Base-by-base conservation (phyloP, 2,329 filamentous ascomycete genomes). In the Ascosphaera pollenicola region DNA sequence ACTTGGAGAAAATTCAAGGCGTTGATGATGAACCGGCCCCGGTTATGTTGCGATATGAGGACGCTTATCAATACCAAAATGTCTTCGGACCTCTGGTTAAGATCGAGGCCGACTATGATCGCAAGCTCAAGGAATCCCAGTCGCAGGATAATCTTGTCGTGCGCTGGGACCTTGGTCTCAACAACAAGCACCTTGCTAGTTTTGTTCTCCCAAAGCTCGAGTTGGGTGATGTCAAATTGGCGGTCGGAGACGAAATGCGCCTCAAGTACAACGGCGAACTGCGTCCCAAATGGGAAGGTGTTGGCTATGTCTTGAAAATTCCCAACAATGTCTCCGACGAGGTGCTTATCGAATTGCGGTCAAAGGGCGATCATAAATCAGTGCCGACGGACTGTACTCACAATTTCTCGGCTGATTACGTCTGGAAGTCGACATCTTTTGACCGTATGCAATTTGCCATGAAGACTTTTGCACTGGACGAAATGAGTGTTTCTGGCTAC, bases 341-440 rank as follows among this genome's bases (percentile, higher is more conserved):
- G 56, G 89, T 98, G 39, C 91, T 80, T 8, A 78, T 98, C 46
- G 89, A 98, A 57, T 63, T 98, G 53, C 80, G 89, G 48, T 83
- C 89, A 51, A 87, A 89, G 45, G 85, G 83, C 44, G 92, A 92
- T 54, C 85, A 95, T 62, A 95, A 95, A 59, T 82, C 79, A 19
- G 82, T 95, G 1, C 89, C 89, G 0, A 93, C 83, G 0, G 87
- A 98, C 51, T 89, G 87, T 58, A 93, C 87, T 0, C 83, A 92
- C 60, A 93, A 94, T 58, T 98, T 98, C 60, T 93, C 84, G 13
- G 89, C 87, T 47, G 89, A 98, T 56, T 98, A 98, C 53, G 89
- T 98, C 41, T 98, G 89, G 89, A 98, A 98, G 57, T 89, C 91
- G 11, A 98, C 91, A 0, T 95, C 87, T 0, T 98, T 98, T 55